Percentiles rank a stretch among this genome's conserved stretches.
phyloP scores from a whole-genome alignment of 1,284 basidiomycete genomes.

The Pholiota adiposa region DNA sequence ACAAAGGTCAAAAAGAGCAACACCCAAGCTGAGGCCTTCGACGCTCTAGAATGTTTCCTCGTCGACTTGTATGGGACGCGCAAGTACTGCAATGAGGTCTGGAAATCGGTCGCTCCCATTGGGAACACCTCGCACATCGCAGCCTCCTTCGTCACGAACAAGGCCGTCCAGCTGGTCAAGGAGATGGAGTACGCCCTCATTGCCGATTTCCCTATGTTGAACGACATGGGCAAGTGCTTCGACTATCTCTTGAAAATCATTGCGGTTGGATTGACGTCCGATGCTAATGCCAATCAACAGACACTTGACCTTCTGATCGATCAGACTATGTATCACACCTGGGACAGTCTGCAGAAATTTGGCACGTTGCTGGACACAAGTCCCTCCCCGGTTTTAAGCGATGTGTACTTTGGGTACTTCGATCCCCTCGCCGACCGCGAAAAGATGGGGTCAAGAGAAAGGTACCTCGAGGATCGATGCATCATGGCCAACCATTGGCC shows the following conservation, averaged over 20 bases:
- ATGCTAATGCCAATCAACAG: background rate
- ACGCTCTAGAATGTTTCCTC: background rate
- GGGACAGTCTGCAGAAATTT: background rate
- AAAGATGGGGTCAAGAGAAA: background rate
- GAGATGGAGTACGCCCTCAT: conserved; percentile 2
- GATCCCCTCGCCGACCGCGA: background rate
- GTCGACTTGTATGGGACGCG: conserved; percentile 1
- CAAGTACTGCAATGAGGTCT: conserved; percentile 1
- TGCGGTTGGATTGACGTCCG: background rate
- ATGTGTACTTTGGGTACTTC: conserved; percentile 2
- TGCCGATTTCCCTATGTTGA: background rate
- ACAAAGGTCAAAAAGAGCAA: background rate
- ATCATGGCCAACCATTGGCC: background rate
- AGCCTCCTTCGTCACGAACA: conserved; percentile 3
- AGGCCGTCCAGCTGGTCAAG: background rate
- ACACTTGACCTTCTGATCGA: no score
- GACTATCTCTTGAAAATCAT: background rate
- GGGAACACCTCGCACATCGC: background rate
- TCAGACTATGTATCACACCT: background rate
- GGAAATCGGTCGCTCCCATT: background rate
- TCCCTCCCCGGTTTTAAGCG: background rate
- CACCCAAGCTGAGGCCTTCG: background rate
- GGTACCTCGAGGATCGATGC: background rate
- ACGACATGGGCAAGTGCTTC: background rate
- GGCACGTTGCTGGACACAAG: background rate